Conservation (phyloP, 2,329 filamentous ascomycete genomes). For the Penicillium sp. region DNA sequence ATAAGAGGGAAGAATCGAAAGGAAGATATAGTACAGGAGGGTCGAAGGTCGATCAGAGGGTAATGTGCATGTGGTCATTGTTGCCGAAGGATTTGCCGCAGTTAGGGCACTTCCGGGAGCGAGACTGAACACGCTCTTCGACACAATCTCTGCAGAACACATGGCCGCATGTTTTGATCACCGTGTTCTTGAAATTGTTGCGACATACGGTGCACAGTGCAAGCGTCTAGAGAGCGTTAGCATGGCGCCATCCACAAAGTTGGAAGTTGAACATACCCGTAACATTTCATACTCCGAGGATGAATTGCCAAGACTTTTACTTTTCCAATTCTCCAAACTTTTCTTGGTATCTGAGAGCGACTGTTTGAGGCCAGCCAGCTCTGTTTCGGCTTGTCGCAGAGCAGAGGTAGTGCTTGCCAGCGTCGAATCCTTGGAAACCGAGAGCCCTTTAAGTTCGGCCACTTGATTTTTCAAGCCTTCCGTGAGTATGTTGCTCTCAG, state of each 20-base stretch:
- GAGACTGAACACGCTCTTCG: constrained; percentile 80
- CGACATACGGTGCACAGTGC: constrained; percentile 90
- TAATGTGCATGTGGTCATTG: constrained; percentile 74
- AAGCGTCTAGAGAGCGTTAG: constrained; percentile 53
- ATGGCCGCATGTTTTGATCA: constrained; percentile 89
- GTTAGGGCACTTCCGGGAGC: constrained; percentile 90
- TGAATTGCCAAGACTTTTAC: constrained; percentile 74
- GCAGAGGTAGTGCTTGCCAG: constrained; percentile 60
- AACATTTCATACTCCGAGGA: constrained; percentile 81
- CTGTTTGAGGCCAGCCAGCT: constrained; percentile 74
- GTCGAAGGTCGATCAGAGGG: constrained; percentile 36
- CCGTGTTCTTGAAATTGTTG: constrained; percentile 88
- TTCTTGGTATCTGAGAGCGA: constrained; percentile 75
- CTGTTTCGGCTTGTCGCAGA: constrained; percentile 60
- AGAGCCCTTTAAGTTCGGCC: constrained; percentile 66
- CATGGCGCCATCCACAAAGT: constrained; percentile 9
- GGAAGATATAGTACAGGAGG: constrained; percentile 36
- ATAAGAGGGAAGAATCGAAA: constrained; percentile 15
- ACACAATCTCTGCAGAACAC: constrained; percentile 90
- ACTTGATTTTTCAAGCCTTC: constrained; percentile 75
- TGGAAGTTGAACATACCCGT: constrained; percentile 60
- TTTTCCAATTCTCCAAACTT: constrained; percentile 80
- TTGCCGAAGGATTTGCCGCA: constrained; percentile 90
- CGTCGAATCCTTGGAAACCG: constrained; percentile 71
- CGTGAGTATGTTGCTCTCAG: constrained; percentile 64